Evolutionary conservation across 352 stramenopile species (phyloP).

Genomic region (Bremia lactucae): DNA sequence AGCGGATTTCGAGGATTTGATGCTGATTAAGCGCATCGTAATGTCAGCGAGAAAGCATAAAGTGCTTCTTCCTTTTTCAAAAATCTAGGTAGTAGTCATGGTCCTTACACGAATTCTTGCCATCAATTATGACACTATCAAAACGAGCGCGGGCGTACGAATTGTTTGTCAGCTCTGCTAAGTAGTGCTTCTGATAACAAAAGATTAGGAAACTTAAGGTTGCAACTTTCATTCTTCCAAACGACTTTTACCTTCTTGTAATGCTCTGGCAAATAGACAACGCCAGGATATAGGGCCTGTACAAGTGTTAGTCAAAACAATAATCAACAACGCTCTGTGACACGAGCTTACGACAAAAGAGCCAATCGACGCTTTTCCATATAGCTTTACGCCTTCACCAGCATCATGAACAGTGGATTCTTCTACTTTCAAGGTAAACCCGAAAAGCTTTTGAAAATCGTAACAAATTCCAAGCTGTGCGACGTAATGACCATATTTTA

Average conservation of each 20-base stretch:
- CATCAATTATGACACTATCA: constrained; percentile 82
- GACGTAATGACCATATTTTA: too few species aligned
- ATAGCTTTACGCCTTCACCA: constrained; percentile 64
- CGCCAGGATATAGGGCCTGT: constrained; percentile 65
- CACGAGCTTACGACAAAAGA: constrained; percentile 46
- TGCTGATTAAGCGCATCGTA: constrained; percentile 22
- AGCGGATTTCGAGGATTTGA: constrained; percentile 51
- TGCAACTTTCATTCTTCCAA: not conserved
- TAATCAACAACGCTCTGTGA: not conserved
- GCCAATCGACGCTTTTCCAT: constrained; percentile 46
- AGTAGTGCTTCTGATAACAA: constrained; percentile 28
- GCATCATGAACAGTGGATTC: constrained; percentile 48
- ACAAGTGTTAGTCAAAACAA: not conserved
- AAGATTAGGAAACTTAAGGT: not conserved
- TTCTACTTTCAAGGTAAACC: constrained; percentile 61
- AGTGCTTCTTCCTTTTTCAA: not conserved
- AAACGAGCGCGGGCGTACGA: constrained; percentile 67
- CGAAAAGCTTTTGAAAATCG: constrained; percentile 45
- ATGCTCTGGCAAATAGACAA: constrained; percentile 77
- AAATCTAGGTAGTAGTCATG: not conserved
- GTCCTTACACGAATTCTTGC: constrained; percentile 57
- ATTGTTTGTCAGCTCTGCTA: constrained; percentile 69
- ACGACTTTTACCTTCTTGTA: constrained; percentile 55
- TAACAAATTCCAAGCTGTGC: constrained; percentile 23
- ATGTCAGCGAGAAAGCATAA: constrained; percentile 1